Percentiles rank a stretch among this genome's conserved stretches.
phyloP scores from a whole-genome alignment of 305 asterid species.

The Fraxinus sp. region DNA sequence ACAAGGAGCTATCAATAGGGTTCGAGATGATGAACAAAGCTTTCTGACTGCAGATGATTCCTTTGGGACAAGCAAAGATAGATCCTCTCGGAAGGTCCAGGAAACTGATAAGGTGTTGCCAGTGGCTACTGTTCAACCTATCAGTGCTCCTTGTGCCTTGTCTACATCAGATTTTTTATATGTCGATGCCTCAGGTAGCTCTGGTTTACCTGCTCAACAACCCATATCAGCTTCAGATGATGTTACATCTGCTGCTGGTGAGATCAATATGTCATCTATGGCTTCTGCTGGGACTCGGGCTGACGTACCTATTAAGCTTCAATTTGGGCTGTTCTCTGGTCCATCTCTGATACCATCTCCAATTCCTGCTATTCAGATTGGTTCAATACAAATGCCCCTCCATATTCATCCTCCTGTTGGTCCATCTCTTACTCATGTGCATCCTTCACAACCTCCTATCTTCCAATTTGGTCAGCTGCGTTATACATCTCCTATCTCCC shows the following conservation, averaged over 20 bases:
- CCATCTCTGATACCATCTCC: conserved; percentile 93
- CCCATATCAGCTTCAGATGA: conserved; percentile 38
- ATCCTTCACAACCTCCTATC: conserved; percentile 69
- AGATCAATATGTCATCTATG: conserved; percentile 36
- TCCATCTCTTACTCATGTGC: conserved; percentile 60
- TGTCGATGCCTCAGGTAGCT: conserved; percentile 37
- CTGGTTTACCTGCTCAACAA: conserved; percentile 38
- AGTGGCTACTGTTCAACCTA: conserved; percentile 42
- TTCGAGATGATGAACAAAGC: conserved; percentile 50
- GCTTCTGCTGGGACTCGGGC: conserved; percentile 49
- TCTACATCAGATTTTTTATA: conserved; percentile 34
- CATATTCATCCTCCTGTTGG: conserved; percentile 75
- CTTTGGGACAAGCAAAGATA: conserved; percentile 35
- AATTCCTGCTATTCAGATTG: conserved; percentile 94
- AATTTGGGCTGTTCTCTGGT: conserved; percentile 96
- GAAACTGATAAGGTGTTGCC: conserved; percentile 39
- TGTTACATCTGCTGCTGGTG: conserved; percentile 38
- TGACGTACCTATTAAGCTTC: conserved; percentile 76
- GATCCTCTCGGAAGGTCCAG: conserved; percentile 37
- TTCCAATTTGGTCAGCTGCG: conserved; percentile 90
- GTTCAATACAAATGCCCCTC: conserved; percentile 99
- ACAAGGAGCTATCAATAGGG: conserved; percentile 38
- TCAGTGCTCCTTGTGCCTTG: conserved; percentile 34
- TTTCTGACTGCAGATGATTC: conserved; percentile 42
- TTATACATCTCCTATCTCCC: conserved; percentile 68